Conservation (phyloP, 495 filamentous ascomycete genomes). For the Penicillium lividum region DNA sequence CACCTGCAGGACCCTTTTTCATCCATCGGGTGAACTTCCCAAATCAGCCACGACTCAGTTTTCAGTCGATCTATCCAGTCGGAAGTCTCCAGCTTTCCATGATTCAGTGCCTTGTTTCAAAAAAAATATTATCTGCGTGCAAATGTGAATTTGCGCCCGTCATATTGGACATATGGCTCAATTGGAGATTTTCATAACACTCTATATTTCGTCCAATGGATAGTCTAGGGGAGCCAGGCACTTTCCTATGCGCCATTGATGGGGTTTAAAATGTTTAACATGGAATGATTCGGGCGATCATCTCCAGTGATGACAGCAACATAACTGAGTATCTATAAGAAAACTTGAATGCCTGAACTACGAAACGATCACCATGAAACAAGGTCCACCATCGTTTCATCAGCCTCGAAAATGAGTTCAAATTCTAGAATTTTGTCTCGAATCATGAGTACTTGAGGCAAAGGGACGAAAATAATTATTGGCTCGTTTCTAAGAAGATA, state of each 20-base stretch:
- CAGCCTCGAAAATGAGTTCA: neutral
- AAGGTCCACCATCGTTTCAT: neutral
- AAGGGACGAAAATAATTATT: neutral
- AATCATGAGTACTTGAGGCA: neutral
- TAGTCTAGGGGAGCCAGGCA: neutral
- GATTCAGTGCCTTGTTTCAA: neutral
- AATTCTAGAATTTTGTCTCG: neutral
- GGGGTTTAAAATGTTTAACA: too few relatives aligned
- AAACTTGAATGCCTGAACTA: neutral
- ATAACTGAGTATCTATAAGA: too few relatives aligned
- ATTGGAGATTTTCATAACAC: too few relatives aligned
- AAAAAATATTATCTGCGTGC: neutral
- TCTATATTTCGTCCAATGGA: too few relatives aligned
- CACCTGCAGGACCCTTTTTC: neutral
- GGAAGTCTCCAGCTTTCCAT: neutral
- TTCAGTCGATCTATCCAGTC: neutral
- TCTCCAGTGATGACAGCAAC: too few relatives aligned
- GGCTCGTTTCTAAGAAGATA: neutral
- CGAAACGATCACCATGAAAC: neutral
- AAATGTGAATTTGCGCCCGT: neutral
- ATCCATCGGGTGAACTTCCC: neutral
- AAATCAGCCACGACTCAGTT: neutral
- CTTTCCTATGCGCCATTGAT: too few relatives aligned
- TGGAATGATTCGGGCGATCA: too few relatives aligned
- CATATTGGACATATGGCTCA: neutral